Conservation (phyloP, 495 filamentous ascomycete species). For the Xylaria curta region DNA sequence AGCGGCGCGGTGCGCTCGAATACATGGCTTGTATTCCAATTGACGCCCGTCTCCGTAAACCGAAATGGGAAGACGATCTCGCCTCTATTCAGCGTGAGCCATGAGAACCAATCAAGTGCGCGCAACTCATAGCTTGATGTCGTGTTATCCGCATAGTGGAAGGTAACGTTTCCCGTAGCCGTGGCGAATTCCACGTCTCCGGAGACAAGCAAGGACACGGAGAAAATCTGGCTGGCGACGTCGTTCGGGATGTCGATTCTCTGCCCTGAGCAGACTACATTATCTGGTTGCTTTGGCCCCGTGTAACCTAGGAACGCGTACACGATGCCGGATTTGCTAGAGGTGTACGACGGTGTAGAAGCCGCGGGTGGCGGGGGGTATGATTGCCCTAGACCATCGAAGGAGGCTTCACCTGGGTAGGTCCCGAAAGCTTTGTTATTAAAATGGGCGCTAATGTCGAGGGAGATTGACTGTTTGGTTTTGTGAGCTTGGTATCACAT, state of each 20-base stretch:
- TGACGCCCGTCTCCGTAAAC: constrained; percentile 49
- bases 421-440: constrained; percentile 56
- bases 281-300: constrained; percentile 46
- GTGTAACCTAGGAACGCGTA: constrained; percentile 58
- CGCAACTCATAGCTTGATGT: constrained; percentile 50
- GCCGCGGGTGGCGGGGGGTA: constrained; percentile 51
- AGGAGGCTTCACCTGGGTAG: constrained; percentile 49
- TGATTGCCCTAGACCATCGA: constrained; percentile 49
- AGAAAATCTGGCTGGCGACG: constrained; percentile 46
- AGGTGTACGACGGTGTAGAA: constrained; percentile 44
- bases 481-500: neutral
- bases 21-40: constrained; percentile 61
- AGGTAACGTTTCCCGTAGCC: constrained; percentile 52
- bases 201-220: constrained; percentile 55
- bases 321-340: constrained; percentile 50
- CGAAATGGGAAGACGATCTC: constrained; percentile 58
- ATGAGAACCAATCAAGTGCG: constrained; percentile 55
- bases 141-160: constrained; percentile 54
- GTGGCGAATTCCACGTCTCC: constrained; percentile 49
- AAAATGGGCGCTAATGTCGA: constrained; percentile 46
- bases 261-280: constrained; percentile 53
- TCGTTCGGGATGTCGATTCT: constrained; percentile 41
- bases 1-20: constrained; percentile 57
- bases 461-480: constrained; percentile 31
- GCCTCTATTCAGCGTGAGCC: constrained; percentile 56